These are phyloP conservation scores for Chaetomiaceae sp. DNA, from an alignment of 2,329 filamentous ascomycete genomes.

Conservation along the genomic window DNA sequence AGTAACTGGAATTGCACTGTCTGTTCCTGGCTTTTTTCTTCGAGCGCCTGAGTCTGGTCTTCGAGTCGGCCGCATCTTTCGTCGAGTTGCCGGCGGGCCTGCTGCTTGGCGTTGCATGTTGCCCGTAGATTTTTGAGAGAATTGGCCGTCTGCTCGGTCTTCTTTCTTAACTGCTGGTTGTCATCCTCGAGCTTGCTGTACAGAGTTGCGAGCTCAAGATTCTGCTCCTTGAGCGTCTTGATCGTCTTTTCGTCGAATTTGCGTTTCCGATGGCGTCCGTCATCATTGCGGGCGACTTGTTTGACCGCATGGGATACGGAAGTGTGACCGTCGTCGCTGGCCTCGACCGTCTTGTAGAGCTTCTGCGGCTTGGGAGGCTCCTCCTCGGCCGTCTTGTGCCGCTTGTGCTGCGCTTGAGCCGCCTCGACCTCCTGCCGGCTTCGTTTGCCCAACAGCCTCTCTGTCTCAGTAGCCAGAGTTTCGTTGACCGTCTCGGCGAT, in stretches of 20 bases:
- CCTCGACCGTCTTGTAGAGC: conserved; percentile 1
- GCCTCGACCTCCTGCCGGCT: background rate
- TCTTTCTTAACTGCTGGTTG: background rate
- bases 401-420: background rate
- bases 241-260: conserved; percentile 1
- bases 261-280: background rate
- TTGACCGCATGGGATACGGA: background rate
- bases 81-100: background rate
- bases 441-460: conserved; percentile 2
- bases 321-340: background rate
- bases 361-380: background rate
- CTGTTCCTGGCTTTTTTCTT: background rate
- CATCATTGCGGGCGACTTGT: background rate
- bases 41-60: background rate
- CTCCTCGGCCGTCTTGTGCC: background rate
- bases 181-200: background rate
- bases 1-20: background rate
- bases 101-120: background rate
- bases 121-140: background rate
- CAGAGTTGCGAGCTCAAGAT: background rate
- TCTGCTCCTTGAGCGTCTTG: conserved; percentile 3
- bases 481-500: conserved; percentile 1
- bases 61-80: background rate
- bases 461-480: background rate
- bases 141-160: conserved; percentile 1